phyloP scores from a whole-genome alignment of 1,284 basidiomycete genomes.

The Apiotrichum mycotoxinovorans region DNA sequence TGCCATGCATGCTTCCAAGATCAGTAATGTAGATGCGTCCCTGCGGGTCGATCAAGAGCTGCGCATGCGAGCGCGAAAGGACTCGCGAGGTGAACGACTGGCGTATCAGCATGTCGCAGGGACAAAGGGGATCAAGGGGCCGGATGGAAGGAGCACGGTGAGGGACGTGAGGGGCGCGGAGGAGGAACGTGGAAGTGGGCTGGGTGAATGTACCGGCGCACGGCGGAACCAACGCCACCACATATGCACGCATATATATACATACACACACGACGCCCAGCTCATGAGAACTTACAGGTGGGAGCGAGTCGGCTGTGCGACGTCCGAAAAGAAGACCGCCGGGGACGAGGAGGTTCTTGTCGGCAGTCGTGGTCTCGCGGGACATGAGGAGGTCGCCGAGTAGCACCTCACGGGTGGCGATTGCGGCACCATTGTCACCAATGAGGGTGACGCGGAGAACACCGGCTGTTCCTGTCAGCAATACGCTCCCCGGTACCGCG shows the following conservation, averaged over 20 bases:
- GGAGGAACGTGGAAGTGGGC: not conserved
- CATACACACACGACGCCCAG: too few relatives aligned
- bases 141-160: too few relatives aligned
- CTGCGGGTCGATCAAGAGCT: constrained; percentile 22
- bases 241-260: too few relatives aligned
- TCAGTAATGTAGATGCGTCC: constrained; percentile 32
- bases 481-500: not conserved
- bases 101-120: not conserved
- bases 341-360: not conserved
- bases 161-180: not conserved
- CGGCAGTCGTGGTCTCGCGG: too few relatives aligned
- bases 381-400: constrained; percentile 4
- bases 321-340: constrained; percentile 12
- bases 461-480: not conserved
- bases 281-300: constrained; percentile 10
- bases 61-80: constrained; percentile 33
- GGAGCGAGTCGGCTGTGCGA: not conserved
- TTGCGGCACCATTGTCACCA: not conserved
- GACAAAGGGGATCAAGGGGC: not conserved
- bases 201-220: too few relatives aligned
- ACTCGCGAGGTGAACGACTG: constrained; percentile 29
- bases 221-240: too few relatives aligned
- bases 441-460: not conserved
- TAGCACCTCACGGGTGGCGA: not conserved
- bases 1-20: constrained; percentile 33